phyloP scores from a whole-genome alignment of 768 basidiomycete species.

The Rhizopogon sp. region DNA sequence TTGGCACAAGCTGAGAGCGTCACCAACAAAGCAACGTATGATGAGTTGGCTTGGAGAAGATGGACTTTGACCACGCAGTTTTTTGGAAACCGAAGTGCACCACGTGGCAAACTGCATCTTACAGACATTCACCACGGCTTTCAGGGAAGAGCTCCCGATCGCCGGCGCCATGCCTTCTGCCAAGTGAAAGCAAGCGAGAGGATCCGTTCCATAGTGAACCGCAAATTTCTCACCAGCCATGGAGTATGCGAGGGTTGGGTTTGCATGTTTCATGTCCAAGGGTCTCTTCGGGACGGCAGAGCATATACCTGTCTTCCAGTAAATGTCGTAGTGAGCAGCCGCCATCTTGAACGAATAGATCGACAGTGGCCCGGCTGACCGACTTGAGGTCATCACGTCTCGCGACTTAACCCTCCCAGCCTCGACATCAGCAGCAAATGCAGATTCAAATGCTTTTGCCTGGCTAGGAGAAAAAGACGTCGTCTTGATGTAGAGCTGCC shows the following conservation, averaged over 20 bases:
- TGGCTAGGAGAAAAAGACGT: conserved; percentile 8
- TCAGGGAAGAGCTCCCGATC: background rate
- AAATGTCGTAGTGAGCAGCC: conserved; percentile 17
- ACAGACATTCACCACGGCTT: background rate
- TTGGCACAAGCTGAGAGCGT: conserved; percentile 22
- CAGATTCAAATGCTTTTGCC: conserved; percentile 10
- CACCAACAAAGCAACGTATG: conserved; percentile 26
- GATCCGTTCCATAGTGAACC: conserved; percentile 26
- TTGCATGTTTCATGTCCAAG: conserved; percentile 13
- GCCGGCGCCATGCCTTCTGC: conserved; percentile 19
- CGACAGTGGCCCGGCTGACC: conserved; percentile 24
- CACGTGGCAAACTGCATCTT: conserved; percentile 20
- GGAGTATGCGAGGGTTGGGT: conserved; percentile 28
- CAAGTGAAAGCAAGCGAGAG: conserved; percentile 26
- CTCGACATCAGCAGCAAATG: conserved; percentile 18
- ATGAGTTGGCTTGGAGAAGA: conserved; percentile 8
- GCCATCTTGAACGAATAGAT: conserved; percentile 5
- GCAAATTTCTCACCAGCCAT: conserved; percentile 14
- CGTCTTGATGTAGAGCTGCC: conserved; percentile 14
- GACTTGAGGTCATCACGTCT: conserved; percentile 9
- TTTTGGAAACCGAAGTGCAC: conserved; percentile 18
- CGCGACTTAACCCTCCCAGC: background rate
- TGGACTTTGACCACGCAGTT: conserved; percentile 4
- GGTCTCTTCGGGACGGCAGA: conserved; percentile 16
- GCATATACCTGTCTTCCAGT: conserved; percentile 22